Evolutionary conservation across 208 protist species (phyloP).

Genomic region (Porcisia deanei): DNA sequence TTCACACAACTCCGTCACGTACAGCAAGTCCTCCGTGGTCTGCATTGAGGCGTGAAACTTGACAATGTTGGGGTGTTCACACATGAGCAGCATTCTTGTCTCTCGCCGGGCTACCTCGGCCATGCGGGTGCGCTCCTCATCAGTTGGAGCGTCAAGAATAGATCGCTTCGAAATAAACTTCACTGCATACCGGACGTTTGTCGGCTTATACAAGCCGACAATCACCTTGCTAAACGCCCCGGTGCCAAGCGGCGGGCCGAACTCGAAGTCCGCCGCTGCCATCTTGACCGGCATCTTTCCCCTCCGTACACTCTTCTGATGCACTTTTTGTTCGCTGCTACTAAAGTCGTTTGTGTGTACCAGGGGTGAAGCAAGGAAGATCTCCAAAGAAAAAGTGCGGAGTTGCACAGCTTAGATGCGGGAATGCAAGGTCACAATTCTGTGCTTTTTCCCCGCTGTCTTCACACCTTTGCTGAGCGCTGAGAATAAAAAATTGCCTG

Average conservation of each 20-base stretch:
- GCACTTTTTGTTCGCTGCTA: not conserved
- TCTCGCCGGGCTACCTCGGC: constrained; percentile 84
- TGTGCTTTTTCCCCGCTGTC: not conserved
- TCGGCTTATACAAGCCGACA: constrained; percentile 69
- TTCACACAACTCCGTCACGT: constrained; percentile 85
- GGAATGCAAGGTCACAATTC: not conserved
- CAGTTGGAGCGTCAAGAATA: constrained; percentile 85
- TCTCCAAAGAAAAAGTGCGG: not conserved
- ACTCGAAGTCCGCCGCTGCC: constrained; percentile 76
- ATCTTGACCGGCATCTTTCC: constrained; percentile 46
- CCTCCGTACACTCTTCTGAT: not conserved
- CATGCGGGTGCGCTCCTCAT: constrained; percentile 85
- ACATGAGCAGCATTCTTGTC: constrained; percentile 85
- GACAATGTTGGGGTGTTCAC: constrained; percentile 89
- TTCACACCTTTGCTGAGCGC: not conserved
- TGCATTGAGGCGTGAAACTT: constrained; percentile 85
- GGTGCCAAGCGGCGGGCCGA: constrained; percentile 66
- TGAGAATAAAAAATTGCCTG: not conserved
- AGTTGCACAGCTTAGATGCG: not conserved
- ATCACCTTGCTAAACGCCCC: constrained; percentile 91
- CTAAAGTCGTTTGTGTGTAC: not conserved
- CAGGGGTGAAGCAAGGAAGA: not conserved
- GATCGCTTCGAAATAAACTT: constrained; percentile 86
- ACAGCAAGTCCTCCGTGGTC: constrained; percentile 81
- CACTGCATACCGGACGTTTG: constrained; percentile 68